phyloP scores from a whole-genome alignment of 192 early-diverging fungal species.

The Coemansia sp. region DNA sequence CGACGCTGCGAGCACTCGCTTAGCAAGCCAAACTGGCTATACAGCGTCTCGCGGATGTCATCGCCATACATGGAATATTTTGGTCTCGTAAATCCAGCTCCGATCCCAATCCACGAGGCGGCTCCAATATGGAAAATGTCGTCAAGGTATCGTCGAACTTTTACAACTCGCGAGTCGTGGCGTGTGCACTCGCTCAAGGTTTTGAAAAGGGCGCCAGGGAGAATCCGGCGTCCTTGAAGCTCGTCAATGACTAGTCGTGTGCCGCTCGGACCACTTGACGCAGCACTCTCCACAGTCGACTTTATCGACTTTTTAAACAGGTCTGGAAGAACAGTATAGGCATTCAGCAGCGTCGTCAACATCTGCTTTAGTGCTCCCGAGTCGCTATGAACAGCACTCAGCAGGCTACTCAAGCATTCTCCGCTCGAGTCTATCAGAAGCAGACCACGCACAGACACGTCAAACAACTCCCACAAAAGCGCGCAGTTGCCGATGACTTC shows the following conservation, averaged over 20 bases:
- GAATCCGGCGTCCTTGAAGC: slow-evolving; percentile 21
- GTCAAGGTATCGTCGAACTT: slow-evolving; percentile 22
- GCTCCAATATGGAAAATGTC: slow-evolving; percentile 24
- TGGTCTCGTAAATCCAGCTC: slow-evolving; percentile 12
- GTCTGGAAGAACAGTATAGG: slow-evolving; percentile 32
- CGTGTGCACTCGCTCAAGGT: slow-evolving; percentile 15
- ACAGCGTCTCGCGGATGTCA: slow-evolving; percentile 21
- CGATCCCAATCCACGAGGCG: slow-evolving; percentile 31
- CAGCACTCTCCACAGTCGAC: slow-evolving; percentile 19
- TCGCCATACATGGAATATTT: slow-evolving; percentile 32
- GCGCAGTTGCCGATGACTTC: slow-evolving; percentile 23
- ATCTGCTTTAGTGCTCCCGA: slow-evolving; percentile 9
- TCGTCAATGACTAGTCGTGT: slow-evolving; percentile 18
- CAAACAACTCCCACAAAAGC: slow-evolving; percentile 46
- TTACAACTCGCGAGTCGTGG: background rate
- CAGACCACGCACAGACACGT: slow-evolving; percentile 32
- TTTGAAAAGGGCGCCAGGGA: slow-evolving; percentile 41
- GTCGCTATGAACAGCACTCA: background rate
- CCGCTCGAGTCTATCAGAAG: slow-evolving; percentile 29
- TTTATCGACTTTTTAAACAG: slow-evolving; percentile 37
- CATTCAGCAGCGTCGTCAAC: slow-evolving; percentile 11
- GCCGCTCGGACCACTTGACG: background rate
- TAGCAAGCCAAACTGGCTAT: slow-evolving; percentile 13
- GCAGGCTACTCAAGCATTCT: slow-evolving; percentile 10
- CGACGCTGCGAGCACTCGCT: background rate